These are phyloP conservation scores for Trichoderma gracile DNA, from an alignment of 2,329 filamentous ascomycete genomes.

Conservation along the genomic window DNA sequence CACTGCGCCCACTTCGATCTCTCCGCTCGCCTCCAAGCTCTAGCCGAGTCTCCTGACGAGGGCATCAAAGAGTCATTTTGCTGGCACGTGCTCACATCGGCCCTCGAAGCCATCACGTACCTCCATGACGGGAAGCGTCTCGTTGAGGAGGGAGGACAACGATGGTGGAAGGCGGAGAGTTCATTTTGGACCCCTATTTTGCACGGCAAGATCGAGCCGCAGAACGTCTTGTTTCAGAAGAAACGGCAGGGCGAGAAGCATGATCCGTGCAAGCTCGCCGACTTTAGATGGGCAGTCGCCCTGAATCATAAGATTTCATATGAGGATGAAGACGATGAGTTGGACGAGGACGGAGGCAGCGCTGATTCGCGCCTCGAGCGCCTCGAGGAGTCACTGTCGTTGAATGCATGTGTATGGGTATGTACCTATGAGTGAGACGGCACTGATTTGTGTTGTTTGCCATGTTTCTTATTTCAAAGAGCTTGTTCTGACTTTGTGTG, in stretches of 20 bases:
- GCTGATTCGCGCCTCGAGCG: conserved; percentile 10
- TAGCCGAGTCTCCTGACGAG: conserved; percentile 26
- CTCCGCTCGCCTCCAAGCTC: conserved; percentile 42
- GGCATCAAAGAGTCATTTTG: conserved; percentile 55
- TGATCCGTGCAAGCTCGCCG: conserved; percentile 56
- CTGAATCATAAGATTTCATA: conserved; percentile 38
- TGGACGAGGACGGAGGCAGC: conserved; percentile 20
- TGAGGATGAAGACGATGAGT: neutral
- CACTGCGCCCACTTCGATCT: conserved; percentile 52
- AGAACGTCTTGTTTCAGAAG: conserved; percentile 54
- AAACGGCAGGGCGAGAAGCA: conserved; percentile 52
- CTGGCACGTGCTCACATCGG: conserved; percentile 55
- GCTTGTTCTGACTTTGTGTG: no score
- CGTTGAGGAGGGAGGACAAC: conserved; percentile 26
- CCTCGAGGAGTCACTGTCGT: conserved; percentile 15
- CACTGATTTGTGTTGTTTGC: no score
- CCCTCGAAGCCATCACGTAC: conserved; percentile 53
- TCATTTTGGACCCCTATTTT: conserved; percentile 54
- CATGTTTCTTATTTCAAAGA: no score
- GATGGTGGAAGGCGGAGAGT: conserved; percentile 34
- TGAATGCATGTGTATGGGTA: neutral
- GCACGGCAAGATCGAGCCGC: conserved; percentile 49
- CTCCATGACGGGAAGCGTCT: conserved; percentile 51
- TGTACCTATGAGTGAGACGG: neutral
- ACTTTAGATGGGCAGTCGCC: conserved; percentile 45